Evolutionary conservation across 495 filamentous ascomycete genomes (phyloP), one percentile per base, ranked within the genome.

Genomic region (Xylaria castorea): DNA sequence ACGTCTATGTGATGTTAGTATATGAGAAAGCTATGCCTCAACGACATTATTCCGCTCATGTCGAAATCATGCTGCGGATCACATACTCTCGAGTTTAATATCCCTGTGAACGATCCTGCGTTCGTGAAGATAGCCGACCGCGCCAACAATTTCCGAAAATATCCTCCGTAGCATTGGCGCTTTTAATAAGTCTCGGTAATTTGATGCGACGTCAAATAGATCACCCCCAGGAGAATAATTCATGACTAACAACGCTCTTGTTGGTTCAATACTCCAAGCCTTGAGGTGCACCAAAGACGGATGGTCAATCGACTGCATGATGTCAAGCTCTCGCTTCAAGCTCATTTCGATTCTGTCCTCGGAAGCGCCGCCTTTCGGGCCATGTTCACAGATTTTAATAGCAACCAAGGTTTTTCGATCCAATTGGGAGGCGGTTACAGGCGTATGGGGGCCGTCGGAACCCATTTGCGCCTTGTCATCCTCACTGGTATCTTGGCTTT

Each of bases 1-100:
- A 97, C 92, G 79, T 99, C 95, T 97, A 76, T 81, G 34, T 68
- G 1, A 34, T 32, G 70, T 77, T 72, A 79, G 75, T 22, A 71
- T 61, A 73, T 38, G 32, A 20, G 18, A 20, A 44, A 53, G 58
- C 0, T n/a, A 4, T 40, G 34, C 34, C 20, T 22, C 14, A 2
- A 16, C 14, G n/a, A 55, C 4, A 51, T 0, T 11, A 32, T 32
- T 20, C 22, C 30, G 20, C 53, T 22, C 38, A n/a, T 44, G 18
- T 51, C 38, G 44, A 36, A 4, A 4, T n/a, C 1, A 36, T 16
- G 40, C 25, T 9, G 44, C 66, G 72, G 67, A 66, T 63, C n/a
- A 84, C 92, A 83, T 86, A 97, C 95, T 99, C 83, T 99, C 96
- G 62, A 99, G 89, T 81, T 99, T 99, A 78, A 99, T 97, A 81